Percentiles rank a stretch among this genome's conserved stretches.
Conservation (phyloP, 169 alveolate genomes). For the Neospora caninum region DNA sequence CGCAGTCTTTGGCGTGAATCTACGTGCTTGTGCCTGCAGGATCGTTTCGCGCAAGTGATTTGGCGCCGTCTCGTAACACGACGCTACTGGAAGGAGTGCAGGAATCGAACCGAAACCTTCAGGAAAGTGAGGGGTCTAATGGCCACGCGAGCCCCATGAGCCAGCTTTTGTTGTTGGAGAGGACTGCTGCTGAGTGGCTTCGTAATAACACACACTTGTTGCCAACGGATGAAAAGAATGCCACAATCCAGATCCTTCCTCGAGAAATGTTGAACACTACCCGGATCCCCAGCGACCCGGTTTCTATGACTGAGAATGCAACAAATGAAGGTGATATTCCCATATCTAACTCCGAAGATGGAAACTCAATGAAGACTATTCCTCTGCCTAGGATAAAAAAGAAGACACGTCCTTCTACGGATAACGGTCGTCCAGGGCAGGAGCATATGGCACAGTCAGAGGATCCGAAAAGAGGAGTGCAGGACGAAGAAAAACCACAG, state of each 20-base stretch:
- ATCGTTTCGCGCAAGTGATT: not conserved
- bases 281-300: not conserved
- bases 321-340: not conserved
- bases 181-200: not conserved
- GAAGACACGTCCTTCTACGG: not conserved
- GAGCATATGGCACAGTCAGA: not conserved
- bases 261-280: not conserved
- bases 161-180: not conserved
- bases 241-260: not conserved
- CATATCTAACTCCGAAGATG: not conserved
- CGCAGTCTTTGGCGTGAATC: no score
- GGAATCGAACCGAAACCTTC: not conserved
- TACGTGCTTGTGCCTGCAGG: not conserved
- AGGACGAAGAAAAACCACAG: no score
- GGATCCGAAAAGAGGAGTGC: no score
- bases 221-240: not conserved
- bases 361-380: not conserved
- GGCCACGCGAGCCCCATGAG: not conserved
- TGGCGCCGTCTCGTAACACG: not conserved
- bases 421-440: not conserved
- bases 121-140: not conserved
- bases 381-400: not conserved
- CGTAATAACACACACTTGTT: not conserved
- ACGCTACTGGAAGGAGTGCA: not conserved
- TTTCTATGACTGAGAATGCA: not conserved